These are phyloP conservation scores for Candolleomyces eurysporus DNA, from an alignment of 768 basidiomycete species.

Conservation along the genomic window DNA sequence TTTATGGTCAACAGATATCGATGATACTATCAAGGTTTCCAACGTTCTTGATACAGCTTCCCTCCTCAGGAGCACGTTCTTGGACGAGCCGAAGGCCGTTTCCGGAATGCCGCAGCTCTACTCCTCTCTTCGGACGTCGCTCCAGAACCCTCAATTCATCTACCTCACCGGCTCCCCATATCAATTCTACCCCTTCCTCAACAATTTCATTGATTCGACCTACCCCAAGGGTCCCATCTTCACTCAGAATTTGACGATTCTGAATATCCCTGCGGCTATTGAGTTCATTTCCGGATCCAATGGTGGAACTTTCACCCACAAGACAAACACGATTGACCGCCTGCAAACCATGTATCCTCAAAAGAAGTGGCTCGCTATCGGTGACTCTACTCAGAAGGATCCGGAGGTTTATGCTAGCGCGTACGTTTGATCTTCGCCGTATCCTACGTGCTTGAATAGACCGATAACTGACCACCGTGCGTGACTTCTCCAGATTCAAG, in stretches of 20 bases:
- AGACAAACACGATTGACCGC: conserved; percentile 34
- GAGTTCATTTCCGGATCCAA: conserved; percentile 20
- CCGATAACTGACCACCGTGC: background rate
- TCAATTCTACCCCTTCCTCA: conserved; percentile 46
- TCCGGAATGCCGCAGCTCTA: conserved; percentile 49
- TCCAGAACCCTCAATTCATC: conserved; percentile 38
- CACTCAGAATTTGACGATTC: conserved; percentile 35
- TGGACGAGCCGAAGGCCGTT: conserved; percentile 38
- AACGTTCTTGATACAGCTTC: conserved; percentile 33
- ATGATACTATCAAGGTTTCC: conserved; percentile 44
- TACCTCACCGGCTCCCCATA: conserved; percentile 45
- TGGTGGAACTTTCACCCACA: conserved; percentile 31
- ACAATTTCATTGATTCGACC: conserved; percentile 33
- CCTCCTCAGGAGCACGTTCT: conserved; percentile 35
- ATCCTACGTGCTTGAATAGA: background rate
- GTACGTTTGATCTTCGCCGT: conserved; percentile 24
- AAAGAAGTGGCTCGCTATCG: conserved; percentile 41
- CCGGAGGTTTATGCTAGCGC: conserved; percentile 43
- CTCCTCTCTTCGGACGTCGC: conserved; percentile 31
- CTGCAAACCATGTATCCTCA: conserved; percentile 41
- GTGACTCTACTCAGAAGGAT: conserved; percentile 46
- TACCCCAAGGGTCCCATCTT: conserved; percentile 39
- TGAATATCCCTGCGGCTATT: conserved; percentile 26
- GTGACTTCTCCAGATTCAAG: conserved; percentile 25
- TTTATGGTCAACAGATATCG: conserved; percentile 30